These are phyloP conservation scores for Wickerhamomyces bovis DNA, from an alignment of 805 yeast species.

Conservation along the genomic window DNA sequence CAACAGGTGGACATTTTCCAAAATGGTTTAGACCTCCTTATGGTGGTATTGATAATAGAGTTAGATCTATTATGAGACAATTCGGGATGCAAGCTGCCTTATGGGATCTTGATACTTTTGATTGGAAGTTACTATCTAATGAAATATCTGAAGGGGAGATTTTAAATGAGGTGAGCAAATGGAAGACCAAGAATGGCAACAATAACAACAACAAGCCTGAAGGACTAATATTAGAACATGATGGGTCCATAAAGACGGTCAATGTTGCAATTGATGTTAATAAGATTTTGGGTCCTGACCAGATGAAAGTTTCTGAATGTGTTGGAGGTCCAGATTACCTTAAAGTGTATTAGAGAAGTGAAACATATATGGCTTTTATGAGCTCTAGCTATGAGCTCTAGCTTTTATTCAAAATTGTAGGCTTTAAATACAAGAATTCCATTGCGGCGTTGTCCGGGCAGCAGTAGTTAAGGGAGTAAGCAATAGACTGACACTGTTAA, in stretches of 20 bases:
- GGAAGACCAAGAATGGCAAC: conserved; percentile 33
- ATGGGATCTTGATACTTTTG: conserved; percentile 90
- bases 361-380: too few species aligned
- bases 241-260: conserved; percentile 61
- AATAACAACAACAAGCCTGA: conserved; percentile 8
- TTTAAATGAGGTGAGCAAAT: conserved; percentile 45
- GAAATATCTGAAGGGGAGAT: conserved; percentile 50
- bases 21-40: conserved; percentile 96
- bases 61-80: conserved; percentile 70
- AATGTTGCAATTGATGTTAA: conserved; percentile 58
- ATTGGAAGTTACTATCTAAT: conserved; percentile 68
- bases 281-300: conserved; percentile 50
- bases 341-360: conserved; percentile 5
- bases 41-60: conserved; percentile 88
- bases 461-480: too few species aligned
- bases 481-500: too few species aligned
- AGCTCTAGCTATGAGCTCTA: too few species aligned
- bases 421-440: too few species aligned
- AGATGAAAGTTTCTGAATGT: conserved; percentile 69
- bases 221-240: conserved; percentile 87
- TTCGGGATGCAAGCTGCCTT: conserved; percentile 84
- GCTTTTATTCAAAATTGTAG: too few species aligned
- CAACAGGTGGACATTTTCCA: conserved; percentile 81
- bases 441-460: too few species aligned
- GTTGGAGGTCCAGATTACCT: conserved; percentile 20